A percentile compares a stretch with the other conserved stretches of the same genome.
These are phyloP conservation scores for Rhodotorula sp. DNA, from an alignment of 1,284 basidiomycete species.

Conservation along the genomic window DNA sequence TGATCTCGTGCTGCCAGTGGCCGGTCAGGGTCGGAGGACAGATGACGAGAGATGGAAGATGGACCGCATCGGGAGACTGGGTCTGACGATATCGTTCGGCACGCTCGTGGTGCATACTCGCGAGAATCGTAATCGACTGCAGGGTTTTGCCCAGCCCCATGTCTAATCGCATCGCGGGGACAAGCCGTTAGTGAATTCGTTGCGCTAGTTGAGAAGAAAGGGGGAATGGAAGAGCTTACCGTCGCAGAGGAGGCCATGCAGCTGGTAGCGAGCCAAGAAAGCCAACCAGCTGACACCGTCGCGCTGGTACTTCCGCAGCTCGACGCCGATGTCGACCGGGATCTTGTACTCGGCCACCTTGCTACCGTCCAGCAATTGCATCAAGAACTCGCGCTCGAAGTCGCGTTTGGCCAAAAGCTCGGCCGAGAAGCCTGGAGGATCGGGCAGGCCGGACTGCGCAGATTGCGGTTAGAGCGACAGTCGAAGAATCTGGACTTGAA, in stretches of 20 bases:
- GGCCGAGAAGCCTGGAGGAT: conserved; percentile 87
- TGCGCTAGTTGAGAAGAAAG: not conserved
- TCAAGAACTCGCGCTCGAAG: conserved; percentile 85
- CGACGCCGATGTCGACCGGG: conserved; percentile 86
- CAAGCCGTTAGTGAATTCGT: not conserved
- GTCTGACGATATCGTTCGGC: conserved; percentile 67
- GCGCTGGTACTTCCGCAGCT: conserved; percentile 94
- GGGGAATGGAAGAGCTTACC: conserved; percentile 58
- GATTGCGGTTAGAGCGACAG: not conserved
- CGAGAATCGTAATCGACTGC: conserved; percentile 96
- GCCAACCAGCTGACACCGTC: conserved; percentile 99
- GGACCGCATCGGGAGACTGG: conserved; percentile 72
- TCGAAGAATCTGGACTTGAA: not conserved
- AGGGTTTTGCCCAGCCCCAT: conserved; percentile 99
- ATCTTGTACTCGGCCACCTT: conserved; percentile 91
- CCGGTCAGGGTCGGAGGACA: conserved; percentile 97
- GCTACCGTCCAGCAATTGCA: conserved; percentile 88
- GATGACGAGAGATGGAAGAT: conserved; percentile 89
- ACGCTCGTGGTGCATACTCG: conserved; percentile 89
- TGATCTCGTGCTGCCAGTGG: conserved; percentile 98
- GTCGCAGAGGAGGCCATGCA: conserved; percentile 97
- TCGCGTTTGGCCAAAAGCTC: conserved; percentile 86
- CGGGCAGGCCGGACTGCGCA: conserved; percentile 81
- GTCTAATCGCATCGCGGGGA: conserved; percentile 56
- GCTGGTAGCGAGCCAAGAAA: conserved; percentile 91